A percentile compares a stretch with the other conserved stretches of the same genome.
These are phyloP conservation scores for Elsinoe perseae DNA, from an alignment of 2,329 filamentous ascomycete species.

Conservation along the genomic window DNA sequence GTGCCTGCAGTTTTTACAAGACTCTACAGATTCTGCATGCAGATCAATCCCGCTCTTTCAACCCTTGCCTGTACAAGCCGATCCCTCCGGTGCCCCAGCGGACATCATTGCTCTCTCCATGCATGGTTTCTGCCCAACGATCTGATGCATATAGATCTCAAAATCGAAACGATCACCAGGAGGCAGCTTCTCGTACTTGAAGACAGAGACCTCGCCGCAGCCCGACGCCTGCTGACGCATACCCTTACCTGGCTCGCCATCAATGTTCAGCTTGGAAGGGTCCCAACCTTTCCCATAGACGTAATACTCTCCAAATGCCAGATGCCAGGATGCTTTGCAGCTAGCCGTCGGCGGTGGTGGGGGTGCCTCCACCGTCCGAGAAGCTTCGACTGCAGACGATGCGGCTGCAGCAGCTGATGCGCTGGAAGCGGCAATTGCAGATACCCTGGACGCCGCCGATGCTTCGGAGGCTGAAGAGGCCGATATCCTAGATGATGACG, in stretches of 20 bases:
- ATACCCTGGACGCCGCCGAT: too few species aligned
- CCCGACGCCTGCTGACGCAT: not conserved
- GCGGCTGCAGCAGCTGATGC: not conserved
- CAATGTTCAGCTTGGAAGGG: not conserved
- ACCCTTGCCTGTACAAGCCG: not conserved
- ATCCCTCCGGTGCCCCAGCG: not conserved
- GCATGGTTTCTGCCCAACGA: too few species aligned
- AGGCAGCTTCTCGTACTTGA: not conserved
- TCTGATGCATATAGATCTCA: not conserved
- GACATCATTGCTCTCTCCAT: not conserved
- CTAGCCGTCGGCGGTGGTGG: not conserved
- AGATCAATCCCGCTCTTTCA: not conserved
- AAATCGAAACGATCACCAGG: not conserved
- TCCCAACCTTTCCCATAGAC: not conserved
- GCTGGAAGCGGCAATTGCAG: not conserved
- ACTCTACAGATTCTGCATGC: too few species aligned
- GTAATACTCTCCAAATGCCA: not conserved
- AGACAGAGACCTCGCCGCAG: not conserved
- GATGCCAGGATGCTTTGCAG: not conserved
- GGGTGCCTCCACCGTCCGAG: not conserved
- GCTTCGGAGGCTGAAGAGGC: not conserved
- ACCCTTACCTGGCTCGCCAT: not conserved
- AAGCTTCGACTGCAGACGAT: not conserved
- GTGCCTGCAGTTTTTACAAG: too few species aligned
- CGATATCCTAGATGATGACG: too few species aligned